Evolutionary conservation across 2,329 filamentous ascomycete species (phyloP), one percentile per base, ranked within the genome.

Genomic region (Westerdykella sp.): DNA sequence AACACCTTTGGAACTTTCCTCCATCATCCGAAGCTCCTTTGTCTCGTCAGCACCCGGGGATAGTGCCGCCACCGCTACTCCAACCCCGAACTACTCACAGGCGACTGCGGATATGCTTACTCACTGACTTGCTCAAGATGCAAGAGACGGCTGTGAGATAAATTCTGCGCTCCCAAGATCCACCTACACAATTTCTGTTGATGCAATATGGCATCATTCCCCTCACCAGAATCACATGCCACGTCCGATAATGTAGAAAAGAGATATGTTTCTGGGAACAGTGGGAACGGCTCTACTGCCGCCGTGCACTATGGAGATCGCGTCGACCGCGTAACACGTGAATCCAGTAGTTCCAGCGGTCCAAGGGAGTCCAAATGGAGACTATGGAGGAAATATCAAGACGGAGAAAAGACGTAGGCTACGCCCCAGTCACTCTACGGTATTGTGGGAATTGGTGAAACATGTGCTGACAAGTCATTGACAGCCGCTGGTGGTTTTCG

Each of bases 401-500:
- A 50, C 13, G 45, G 45, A 1, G 40, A 51, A 21, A 39, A 53
- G 42, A 51, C 46, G 50, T 55, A 49, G 40, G 52, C 25, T 12
- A 28, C 7, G 25, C 7, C 25, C 25, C 4, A 28, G 25, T 28
- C 25, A 28, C 25, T 10, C 25, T 28, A 10, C 25, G 3, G 7
- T 7, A 28, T 28, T 10, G 25, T 28, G 9, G 11, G 11, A 28
- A 12, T 4, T 28, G 7, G 18, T 21, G 18, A 21, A 6, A 28
- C 11, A 31, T 31, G 21, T 21, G 32, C 32, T 35, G 32, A 35
- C 32, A 15, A 18, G 32, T 6, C 32, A 4, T 14, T 21, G 7
- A 18, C 16, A 64, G 57, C 40, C 57, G 63, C 41, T 68, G 65
- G 65, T 68, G 65, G 65, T 67, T 67, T 46, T 65, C 65, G 0